Percentiles rank a stretch among this genome's conserved stretches.
Evolutionary conservation across 2,329 filamentous ascomycete species (phyloP).

Genomic region (Spiromastix sp.): DNA sequence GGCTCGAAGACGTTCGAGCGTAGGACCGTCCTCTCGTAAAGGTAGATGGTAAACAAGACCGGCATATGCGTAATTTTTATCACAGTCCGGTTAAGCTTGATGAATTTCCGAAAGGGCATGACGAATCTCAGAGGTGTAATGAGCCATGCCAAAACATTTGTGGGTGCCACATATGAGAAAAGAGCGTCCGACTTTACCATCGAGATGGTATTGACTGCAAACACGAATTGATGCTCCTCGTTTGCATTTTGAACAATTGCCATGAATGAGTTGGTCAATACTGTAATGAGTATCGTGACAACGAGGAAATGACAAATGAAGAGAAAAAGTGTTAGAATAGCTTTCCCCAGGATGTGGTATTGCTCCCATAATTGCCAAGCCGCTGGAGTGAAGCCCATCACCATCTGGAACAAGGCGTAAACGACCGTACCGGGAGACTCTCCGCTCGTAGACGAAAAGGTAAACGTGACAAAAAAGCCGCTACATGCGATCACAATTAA

Average conservation of each 20-base stretch:
- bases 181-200: slow-evolving; percentile 98
- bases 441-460: slow-evolving; percentile 61
- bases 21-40: slow-evolving; percentile 75
- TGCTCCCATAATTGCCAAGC: slow-evolving; percentile 82
- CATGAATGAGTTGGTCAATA: slow-evolving; percentile 96
- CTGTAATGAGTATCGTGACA: slow-evolving; percentile 86
- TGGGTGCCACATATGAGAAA: slow-evolving; percentile 86
- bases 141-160: slow-evolving; percentile 85
- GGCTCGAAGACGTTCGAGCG: slow-evolving; percentile 68
- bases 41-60: slow-evolving; percentile 72
- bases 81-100: slow-evolving; percentile 76
- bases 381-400: slow-evolving; percentile 93
- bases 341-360: slow-evolving; percentile 70
- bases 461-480: slow-evolving; percentile 93
- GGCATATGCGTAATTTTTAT: slow-evolving; percentile 90
- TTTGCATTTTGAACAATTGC: slow-evolving; percentile 86
- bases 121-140: slow-evolving; percentile 72
- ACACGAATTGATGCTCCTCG: slow-evolving; percentile 84
- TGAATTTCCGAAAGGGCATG: slow-evolving; percentile 70
- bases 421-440: slow-evolving; percentile 65
- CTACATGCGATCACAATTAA: slow-evolving; percentile 81
- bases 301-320: slow-evolving; percentile 94
- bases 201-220: slow-evolving; percentile 92
- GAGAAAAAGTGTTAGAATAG: slow-evolving; percentile 68
- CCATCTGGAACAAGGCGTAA: slow-evolving; percentile 82